Base-by-base conservation (phyloP, 768 basidiomycete species). In the Lentinula raphanica region DNA sequence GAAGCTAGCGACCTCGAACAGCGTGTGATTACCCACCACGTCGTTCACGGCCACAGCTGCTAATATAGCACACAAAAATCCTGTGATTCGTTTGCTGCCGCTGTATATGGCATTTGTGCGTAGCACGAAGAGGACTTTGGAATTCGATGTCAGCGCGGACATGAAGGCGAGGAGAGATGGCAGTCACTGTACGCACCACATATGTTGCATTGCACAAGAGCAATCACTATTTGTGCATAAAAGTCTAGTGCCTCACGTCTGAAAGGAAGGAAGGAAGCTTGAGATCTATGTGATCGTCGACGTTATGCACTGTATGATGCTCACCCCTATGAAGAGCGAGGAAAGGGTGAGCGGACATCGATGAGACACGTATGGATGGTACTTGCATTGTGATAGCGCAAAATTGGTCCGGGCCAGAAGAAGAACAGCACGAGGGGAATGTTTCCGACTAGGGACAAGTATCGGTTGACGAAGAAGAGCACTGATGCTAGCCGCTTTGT, bases 381-480 rank as follows among this genome's bases (percentile, higher is more conserved):
- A 32, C 50, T 36, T 21, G 31, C 50, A 51, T 36, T 7, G 3
- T 13, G 3, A 40, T 40, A 40, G 21, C 15, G 40, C 23, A 25
- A 49, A 7, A 38, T 19, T 19, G n/a, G 45, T 38, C 19, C 50
- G 12, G 42, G 27, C 45, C 56, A 48, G 23, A 57, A 57, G 27
- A 17, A n/a, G 6, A 57, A 32, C 12, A 48, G n/a, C 19, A 58
- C 12, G n/a, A 58, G 21, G 2, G 58, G 49, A 2, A 58, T n/a
- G 39, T 53, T 28, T 35, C 48, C 50, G 15, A 58, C 27, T 8
- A 58, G 58, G 23, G 50, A 15, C 25, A 58, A n/a, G 15, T 58
- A 58, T 28, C 58, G 48, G 5, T 50, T 49, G 38, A 58, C 19
- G 49, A 19, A 58, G 29, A 58, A 58, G 19, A 58, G 50, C 4